phyloP scores from a whole-genome alignment of 768 basidiomycete genomes.

The Serendipita indica region DNA sequence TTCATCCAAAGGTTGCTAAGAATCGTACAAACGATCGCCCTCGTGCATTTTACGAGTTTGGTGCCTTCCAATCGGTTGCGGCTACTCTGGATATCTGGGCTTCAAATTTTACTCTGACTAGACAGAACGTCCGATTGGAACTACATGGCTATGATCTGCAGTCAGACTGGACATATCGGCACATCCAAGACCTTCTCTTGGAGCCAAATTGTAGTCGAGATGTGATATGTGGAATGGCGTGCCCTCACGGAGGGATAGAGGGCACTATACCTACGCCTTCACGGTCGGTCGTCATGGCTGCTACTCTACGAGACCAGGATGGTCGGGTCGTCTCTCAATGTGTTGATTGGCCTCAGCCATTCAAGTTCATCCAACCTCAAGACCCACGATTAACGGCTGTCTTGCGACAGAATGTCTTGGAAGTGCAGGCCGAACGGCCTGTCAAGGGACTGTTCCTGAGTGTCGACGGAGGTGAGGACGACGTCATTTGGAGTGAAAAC shows the following conservation, averaged over 20 bases:
- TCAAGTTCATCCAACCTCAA: constrained; percentile 21
- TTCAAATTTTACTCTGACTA: constrained; percentile 24
- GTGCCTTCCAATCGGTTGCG: constrained; percentile 18
- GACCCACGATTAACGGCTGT: constrained; percentile 17
- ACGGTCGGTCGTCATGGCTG: constrained; percentile 24
- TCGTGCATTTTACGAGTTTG: constrained; percentile 27
- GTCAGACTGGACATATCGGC: constrained; percentile 19
- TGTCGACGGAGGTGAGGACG: constrained; percentile 16
- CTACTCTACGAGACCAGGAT: constrained; percentile 18
- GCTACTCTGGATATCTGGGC: constrained; percentile 28
- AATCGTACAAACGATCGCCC: constrained; percentile 24
- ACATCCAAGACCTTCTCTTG: constrained; percentile 18
- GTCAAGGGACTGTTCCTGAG: constrained; percentile 19
- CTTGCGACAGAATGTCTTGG: constrained; percentile 13
- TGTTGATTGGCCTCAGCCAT: constrained; percentile 23
- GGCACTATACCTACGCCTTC: constrained; percentile 14
- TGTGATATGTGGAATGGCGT: constrained; percentile 22
- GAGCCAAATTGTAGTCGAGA: constrained; percentile 30
- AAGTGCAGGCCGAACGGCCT: constrained; percentile 15
- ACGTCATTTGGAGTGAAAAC: constrained; percentile 22
- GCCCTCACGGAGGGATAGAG: constrained; percentile 15
- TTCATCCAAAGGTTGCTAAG: constrained; percentile 22
- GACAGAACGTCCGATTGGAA: constrained; percentile 20
- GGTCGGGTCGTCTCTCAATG: constrained; percentile 21
- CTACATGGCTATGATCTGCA: constrained; percentile 25